These are phyloP conservation scores for Rosa rugosa DNA, from an alignment of 306 rosid species.

Conservation along the genomic window DNA sequence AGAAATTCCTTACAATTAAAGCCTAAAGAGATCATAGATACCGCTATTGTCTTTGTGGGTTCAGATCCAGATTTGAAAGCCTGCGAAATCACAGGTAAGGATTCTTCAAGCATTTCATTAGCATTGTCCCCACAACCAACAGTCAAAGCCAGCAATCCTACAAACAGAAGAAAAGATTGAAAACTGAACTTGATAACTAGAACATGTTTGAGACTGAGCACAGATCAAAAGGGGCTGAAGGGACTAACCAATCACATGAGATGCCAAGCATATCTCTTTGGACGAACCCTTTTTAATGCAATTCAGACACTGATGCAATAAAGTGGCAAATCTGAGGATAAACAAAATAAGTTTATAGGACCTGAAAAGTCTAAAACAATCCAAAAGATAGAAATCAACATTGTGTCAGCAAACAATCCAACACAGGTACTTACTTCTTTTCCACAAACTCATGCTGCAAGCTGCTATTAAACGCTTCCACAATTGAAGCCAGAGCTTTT, in stretches of 20 bases:
- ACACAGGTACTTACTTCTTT: conserved; percentile 59
- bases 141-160: conserved; percentile 84
- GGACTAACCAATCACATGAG: conserved; percentile 71
- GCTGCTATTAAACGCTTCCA: conserved; percentile 63
- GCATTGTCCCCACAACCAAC: conserved; percentile 76
- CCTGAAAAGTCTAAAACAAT: conserved; percentile 9
- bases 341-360: not conserved
- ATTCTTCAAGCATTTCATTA: conserved; percentile 70
- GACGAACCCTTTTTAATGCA: conserved; percentile 74
- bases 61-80: conserved; percentile 61
- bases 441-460: conserved; percentile 79
- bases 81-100: conserved; percentile 51
- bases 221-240: conserved; percentile 15
- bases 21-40: conserved; percentile 27
- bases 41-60: conserved; percentile 50
- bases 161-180: conserved; percentile 18
- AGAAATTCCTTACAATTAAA: conserved; percentile 6
- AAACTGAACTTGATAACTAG: not conserved
- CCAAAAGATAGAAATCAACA: not conserved
- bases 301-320: conserved; percentile 80
- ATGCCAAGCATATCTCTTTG: conserved; percentile 77
- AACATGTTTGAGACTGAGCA: conserved; percentile 1
- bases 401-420: not conserved
- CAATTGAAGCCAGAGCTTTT: conserved; percentile 59
- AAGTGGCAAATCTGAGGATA: conserved; percentile 72